These are phyloP conservation scores for Serendipita indica DNA, from an alignment of 768 basidiomycete genomes.

Conservation along the genomic window DNA sequence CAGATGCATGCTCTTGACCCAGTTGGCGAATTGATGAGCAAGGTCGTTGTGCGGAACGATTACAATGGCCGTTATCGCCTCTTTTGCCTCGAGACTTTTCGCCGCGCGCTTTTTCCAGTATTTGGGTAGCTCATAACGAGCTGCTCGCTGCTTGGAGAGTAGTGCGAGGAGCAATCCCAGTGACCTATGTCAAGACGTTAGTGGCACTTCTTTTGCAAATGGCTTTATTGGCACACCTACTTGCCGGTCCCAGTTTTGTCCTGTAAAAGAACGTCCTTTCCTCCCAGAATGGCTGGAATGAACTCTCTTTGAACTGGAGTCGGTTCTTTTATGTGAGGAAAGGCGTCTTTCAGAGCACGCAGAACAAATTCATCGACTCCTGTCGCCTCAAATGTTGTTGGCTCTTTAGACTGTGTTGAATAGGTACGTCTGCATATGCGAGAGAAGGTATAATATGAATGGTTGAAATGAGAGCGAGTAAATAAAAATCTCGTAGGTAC, in stretches of 20 bases:
- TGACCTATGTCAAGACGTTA: slow-evolving; percentile 32
- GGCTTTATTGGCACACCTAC: slow-evolving; percentile 28
- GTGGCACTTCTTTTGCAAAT: not conserved
- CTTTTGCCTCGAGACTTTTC: slow-evolving; percentile 13
- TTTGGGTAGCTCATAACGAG: slow-evolving; percentile 14
- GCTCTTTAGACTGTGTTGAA: no score
- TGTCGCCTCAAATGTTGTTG: not conserved
- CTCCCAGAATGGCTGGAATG: slow-evolving; percentile 43
- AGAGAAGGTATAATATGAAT: no score
- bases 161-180: slow-evolving; percentile 55
- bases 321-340: slow-evolving; percentile 43
- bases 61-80: slow-evolving; percentile 38
- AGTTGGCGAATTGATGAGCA: slow-evolving; percentile 48
- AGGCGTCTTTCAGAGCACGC: slow-evolving; percentile 18
- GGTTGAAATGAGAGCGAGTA: no score
- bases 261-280: slow-evolving; percentile 48
- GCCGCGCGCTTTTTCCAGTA: slow-evolving; percentile 14
- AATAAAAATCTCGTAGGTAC: no score
- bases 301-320: slow-evolving; percentile 45
- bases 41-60: slow-evolving; percentile 63
- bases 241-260: slow-evolving; percentile 70
- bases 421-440: no score
- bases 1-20: slow-evolving; percentile 35
- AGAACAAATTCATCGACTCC: slow-evolving; percentile 11
- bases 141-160: slow-evolving; percentile 38